Conservation (phyloP, 1,139 yeast genomes). For the Lodderomyces beijingensis region DNA sequence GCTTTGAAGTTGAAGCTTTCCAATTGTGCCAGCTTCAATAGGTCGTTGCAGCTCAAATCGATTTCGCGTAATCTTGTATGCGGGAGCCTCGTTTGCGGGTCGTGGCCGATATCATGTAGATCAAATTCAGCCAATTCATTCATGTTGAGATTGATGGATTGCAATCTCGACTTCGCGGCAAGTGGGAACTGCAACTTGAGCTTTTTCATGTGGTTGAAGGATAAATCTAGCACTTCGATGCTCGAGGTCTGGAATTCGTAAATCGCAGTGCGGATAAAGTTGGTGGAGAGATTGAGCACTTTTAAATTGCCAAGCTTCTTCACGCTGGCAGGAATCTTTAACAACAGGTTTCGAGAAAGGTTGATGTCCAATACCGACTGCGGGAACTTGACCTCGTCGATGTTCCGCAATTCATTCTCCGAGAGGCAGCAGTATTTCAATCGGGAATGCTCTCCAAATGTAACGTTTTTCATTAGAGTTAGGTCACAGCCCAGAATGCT, state of each 20-base stretch:
- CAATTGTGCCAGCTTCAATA: no score
- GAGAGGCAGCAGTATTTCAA: constrained; percentile 14
- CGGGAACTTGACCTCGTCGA: constrained; percentile 11
- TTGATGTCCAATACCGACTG: constrained; percentile 10
- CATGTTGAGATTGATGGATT: constrained; percentile 16
- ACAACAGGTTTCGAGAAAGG: constrained; percentile 11
- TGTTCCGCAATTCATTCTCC: constrained; percentile 13
- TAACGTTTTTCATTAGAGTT: constrained; percentile 12
- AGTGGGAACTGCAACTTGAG: constrained; percentile 12
- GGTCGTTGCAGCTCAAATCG: no score
- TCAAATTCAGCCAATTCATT: constrained; percentile 15
- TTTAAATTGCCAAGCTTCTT: constrained; percentile 10
- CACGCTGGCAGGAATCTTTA: constrained; percentile 10
- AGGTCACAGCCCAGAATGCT: constrained; percentile 21
- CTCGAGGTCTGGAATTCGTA: constrained; percentile 8
- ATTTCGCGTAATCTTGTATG: no score
- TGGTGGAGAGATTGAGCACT: constrained; percentile 13
- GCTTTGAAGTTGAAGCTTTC: no score
- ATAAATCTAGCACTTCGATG: constrained; percentile 15
- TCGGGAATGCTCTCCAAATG: constrained; percentile 13
- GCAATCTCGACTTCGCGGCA: constrained; percentile 13
- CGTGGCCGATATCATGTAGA: constrained; percentile 15
- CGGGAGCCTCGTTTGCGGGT: no score
- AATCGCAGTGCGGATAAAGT: constrained; percentile 11
- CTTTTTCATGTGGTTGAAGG: constrained; percentile 14